These are phyloP conservation scores for Boletus rubroflammeus DNA, from an alignment of 768 basidiomycete species.

Conservation along the genomic window DNA sequence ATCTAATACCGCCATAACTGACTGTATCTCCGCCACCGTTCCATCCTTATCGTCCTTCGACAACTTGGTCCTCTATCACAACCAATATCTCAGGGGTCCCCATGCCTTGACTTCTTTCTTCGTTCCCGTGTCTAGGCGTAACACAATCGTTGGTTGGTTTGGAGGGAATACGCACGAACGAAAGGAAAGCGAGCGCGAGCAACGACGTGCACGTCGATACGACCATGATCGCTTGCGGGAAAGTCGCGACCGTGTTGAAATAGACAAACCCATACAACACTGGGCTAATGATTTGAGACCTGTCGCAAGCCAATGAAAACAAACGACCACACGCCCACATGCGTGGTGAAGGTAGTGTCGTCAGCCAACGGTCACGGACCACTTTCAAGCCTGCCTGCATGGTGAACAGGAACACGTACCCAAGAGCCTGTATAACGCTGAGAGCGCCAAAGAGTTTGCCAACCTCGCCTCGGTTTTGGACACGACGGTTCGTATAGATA, in stretches of 20 bases:
- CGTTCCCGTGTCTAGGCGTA: background rate
- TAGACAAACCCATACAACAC: constrained; percentile 70
- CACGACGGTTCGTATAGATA: constrained; percentile 51
- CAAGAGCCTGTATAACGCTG: constrained; percentile 67
- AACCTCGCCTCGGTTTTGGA: constrained; percentile 44
- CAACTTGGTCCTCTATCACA: background rate
- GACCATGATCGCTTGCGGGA: constrained; percentile 69
- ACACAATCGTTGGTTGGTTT: background rate
- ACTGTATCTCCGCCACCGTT: background rate
- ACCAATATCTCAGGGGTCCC: background rate
- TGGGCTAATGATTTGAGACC: constrained; percentile 68
- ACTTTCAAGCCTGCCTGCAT: background rate
- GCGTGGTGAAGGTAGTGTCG: background rate
- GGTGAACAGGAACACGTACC: constrained; percentile 36
- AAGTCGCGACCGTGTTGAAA: constrained; percentile 62
- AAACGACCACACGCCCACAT: background rate
- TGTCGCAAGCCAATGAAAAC: constrained; percentile 24
- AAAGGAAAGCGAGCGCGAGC: constrained; percentile 43
- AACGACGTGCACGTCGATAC: constrained; percentile 41
- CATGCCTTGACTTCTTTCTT: background rate
- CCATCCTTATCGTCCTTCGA: constrained; percentile 4
- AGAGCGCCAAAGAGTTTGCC: constrained; percentile 80
- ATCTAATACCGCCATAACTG: background rate
- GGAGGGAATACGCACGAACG: constrained; percentile 43
- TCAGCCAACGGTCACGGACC: background rate